Base-by-base conservation (phyloP, 1,139 yeast species). In the Spencermartinsiella ligniputridi region DNA sequence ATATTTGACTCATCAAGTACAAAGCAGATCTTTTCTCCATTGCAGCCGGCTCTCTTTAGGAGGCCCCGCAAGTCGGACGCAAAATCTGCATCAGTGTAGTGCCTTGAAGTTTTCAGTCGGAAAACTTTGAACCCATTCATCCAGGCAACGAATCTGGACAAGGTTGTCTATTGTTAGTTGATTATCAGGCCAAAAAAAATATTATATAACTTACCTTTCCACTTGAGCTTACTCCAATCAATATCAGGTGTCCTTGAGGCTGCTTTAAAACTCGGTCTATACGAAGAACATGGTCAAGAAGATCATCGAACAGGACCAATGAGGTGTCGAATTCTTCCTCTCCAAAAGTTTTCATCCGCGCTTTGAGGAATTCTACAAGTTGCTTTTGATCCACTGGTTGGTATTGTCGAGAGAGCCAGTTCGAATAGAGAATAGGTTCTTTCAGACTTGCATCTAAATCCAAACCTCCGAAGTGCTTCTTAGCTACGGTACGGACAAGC, bases 111-210 rank as follows among this genome's bases (percentile, higher is more conserved):
- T 35, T 68, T 70, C 34, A 92, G 71, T 53, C 81, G 88, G 18
- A 73, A 67, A 0, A 80, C 72, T 36, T 72, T 75, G 19, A 87
- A 62, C 0, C 96, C 97, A 60, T 86, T 85, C 69, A 89, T 78
- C 97, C 97, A 92, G 0, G 95, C 80, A 3, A 87, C 96, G 70
- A 92, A 90, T 49, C 81, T 76, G 0, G 87, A 72, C 37, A 89
- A 58, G 0, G 94, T 83, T 0, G 87, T 75, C 62, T 58, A 46
- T 15, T 34, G 54, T 48, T 39, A 37, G 43, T 27, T 24, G 9
- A n/a, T 21, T 25, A n/a, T 25, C 21, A 9, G 39, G 17, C 5
- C 6, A 13, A 13, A 18, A 17, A 9, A 11, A 22, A 17, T 29
- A 6, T 24, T 25, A 8, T 9, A 17, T 13, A 12, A 39, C 55